These are phyloP conservation scores for Alternaria viburni DNA, from an alignment of 2,329 filamentous ascomycete species.

Conservation along the genomic window DNA sequence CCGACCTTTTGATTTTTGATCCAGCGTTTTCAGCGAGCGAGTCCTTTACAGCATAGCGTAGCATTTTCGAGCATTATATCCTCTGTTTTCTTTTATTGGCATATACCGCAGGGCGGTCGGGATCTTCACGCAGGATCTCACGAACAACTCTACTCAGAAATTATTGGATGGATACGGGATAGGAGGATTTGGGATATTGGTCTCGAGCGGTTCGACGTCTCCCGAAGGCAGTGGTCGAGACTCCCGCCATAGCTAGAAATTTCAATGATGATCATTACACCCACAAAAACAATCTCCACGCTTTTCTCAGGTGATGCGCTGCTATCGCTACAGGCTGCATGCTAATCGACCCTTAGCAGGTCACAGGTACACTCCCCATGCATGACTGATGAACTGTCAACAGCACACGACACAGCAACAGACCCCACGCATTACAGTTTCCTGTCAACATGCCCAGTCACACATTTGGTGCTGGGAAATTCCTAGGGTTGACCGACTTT, in stretches of 20 bases:
- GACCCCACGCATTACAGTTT: not conserved
- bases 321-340: slow-evolving; percentile 20
- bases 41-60: slow-evolving; percentile 39
- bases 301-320: slow-evolving; percentile 23
- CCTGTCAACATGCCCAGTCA: slow-evolving; percentile 6
- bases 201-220: slow-evolving; percentile 29
- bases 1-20: slow-evolving; percentile 45
- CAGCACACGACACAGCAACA: slow-evolving; percentile 1
- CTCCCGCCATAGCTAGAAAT: slow-evolving; percentile 34
- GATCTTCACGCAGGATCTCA: slow-evolving; percentile 9
- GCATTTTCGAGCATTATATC: slow-evolving; percentile 38
- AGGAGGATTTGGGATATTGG: slow-evolving; percentile 12
- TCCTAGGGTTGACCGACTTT: slow-evolving; percentile 25
- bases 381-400: not conserved
- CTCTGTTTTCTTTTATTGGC: slow-evolving; percentile 24
- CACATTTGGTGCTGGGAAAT: slow-evolving; percentile 1
- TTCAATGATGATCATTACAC: slow-evolving; percentile 23
- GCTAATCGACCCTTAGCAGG: slow-evolving; percentile 18
- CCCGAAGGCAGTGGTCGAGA: slow-evolving; percentile 33
- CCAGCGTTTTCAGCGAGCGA: slow-evolving; percentile 49
- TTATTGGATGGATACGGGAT: slow-evolving; percentile 12
- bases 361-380: slow-evolving; percentile 15
- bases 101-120: slow-evolving; percentile 20
- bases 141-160: slow-evolving; percentile 33
- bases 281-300: slow-evolving; percentile 14